Percentiles rank a stretch among this genome's conserved stretches.
These are phyloP conservation scores for Lupinus albus DNA, from an alignment of 306 rosid genomes.

Conservation along the genomic window DNA sequence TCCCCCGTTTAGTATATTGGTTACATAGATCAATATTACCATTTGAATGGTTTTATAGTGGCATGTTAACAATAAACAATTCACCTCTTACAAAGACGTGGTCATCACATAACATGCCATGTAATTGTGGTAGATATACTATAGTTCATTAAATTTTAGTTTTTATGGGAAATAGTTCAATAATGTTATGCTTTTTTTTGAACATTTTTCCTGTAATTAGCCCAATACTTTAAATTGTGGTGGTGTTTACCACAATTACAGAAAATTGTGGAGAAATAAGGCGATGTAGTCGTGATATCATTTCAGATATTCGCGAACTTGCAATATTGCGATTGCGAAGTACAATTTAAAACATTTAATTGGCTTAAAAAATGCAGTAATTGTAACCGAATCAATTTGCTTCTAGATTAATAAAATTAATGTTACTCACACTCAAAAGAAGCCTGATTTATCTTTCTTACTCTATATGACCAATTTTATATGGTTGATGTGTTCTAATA, in stretches of 20 bases:
- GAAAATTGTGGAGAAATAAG: too few relatives aligned
- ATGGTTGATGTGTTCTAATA: slow-evolving; percentile 18
- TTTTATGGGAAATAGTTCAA: too few relatives aligned
- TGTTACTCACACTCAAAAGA: not conserved
- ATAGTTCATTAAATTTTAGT: too few relatives aligned
- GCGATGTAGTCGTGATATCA: too few relatives aligned
- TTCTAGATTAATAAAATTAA: not conserved
- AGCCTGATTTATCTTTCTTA: not conserved
- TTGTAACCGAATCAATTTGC: not conserved
- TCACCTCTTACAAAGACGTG: slow-evolving; percentile 12
- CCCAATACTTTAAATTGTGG: too few relatives aligned
- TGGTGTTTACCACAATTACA: too few relatives aligned
- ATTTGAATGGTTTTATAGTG: slow-evolving; percentile 7
- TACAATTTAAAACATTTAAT: too few relatives aligned
- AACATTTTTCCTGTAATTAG: not conserved
- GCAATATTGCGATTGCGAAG: too few relatives aligned
- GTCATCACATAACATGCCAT: slow-evolving; percentile 9
- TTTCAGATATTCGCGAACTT: too few relatives aligned
- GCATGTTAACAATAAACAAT: slow-evolving; percentile 4
- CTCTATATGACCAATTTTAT: not conserved
- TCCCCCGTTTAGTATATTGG: slow-evolving; percentile 28
- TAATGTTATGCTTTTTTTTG: not conserved
- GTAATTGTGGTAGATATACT: not conserved
- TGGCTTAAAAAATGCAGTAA: slow-evolving; percentile 3
- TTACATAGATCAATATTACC: slow-evolving; percentile 4